phyloP scores from a whole-genome alignment of 106 monocot species.

The Phalaenopsis equestris region DNA sequence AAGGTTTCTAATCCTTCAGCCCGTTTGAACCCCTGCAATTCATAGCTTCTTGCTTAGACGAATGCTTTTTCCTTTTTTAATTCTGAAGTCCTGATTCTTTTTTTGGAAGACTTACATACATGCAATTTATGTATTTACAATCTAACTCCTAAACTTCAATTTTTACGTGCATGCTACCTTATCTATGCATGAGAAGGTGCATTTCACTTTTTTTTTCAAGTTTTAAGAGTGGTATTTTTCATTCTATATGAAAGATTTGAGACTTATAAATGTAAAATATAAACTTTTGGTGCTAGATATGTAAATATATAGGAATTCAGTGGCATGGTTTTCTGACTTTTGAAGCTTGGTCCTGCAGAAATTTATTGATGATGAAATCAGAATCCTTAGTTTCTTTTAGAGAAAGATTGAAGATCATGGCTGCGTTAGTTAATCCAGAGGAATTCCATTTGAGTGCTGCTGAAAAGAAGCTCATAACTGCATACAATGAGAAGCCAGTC shows the following conservation, averaged over 20 bases:
- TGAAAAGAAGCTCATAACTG: constrained; percentile 76
- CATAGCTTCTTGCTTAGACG: neutral
- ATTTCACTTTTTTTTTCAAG: no score
- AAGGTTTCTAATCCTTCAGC: constrained; percentile 25
- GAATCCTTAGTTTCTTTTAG: constrained; percentile 66
- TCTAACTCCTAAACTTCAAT: no score
- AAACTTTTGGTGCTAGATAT: no score
- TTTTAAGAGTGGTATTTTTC: no score
- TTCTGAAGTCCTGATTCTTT: neutral
- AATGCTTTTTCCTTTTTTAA: neutral
- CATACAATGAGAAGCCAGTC: constrained; percentile 93
- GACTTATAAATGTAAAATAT: no score
- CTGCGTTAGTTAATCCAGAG: constrained; percentile 77
- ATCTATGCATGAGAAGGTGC: no score
- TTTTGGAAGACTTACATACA: neutral
- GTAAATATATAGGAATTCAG: no score
- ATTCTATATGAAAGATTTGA: no score
- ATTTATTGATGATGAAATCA: constrained; percentile 73
- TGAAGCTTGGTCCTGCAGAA: constrained; percentile 35
- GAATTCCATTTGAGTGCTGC: constrained; percentile 68
- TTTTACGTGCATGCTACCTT: no score
- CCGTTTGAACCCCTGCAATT: neutral
- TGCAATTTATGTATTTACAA: no score
- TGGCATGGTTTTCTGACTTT: neutral
- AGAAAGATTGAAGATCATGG: constrained; percentile 89